A percentile compares a stretch with the other conserved stretches of the same genome.
phyloP scores from a whole-genome alignment of 495 filamentous ascomycete genomes.

The Neurospora tetrasperma region DNA sequence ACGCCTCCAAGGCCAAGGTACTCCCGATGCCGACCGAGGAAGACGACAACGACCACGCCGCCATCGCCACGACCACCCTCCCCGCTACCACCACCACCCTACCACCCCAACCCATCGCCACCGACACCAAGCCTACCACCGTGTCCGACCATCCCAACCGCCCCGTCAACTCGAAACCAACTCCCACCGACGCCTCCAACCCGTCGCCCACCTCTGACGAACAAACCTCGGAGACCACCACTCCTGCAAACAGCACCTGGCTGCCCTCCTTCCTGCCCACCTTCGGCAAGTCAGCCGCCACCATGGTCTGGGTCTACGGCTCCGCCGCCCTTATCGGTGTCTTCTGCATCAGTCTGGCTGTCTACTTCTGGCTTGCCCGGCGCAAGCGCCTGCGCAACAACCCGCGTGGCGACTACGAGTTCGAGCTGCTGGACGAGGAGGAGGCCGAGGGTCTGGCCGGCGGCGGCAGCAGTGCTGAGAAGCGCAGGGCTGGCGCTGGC shows the following conservation, averaged over 20 bases:
- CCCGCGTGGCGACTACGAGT: conserved; percentile 80
- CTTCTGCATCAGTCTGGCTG: conserved; percentile 70
- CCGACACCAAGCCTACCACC: conserved; percentile 26
- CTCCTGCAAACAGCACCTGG: conserved; percentile 34
- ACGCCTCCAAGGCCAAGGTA: conserved; percentile 55
- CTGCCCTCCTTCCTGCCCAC: conserved; percentile 88
- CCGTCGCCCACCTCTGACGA: conserved; percentile 19
- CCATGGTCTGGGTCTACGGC: conserved; percentile 93
- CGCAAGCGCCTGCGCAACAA: conserved; percentile 65
- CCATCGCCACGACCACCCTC: conserved; percentile 32
- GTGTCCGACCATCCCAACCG: conserved; percentile 69
- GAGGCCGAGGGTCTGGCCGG: conserved; percentile 50
- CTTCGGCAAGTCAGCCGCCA: conserved; percentile 84
- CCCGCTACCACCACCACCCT: conserved; percentile 32
- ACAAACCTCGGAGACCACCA: conserved; percentile 27
- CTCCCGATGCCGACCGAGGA: conserved; percentile 77
- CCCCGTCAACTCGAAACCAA: conserved; percentile 49
- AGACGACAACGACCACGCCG: conserved; percentile 72
- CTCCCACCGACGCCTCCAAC: conserved; percentile 29
- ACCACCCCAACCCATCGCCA: conserved; percentile 13
- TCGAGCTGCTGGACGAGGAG: conserved; percentile 80
- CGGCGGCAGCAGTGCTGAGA: conserved; percentile 14
- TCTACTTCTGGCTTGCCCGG: conserved; percentile 70
- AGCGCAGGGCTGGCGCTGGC: not conserved
- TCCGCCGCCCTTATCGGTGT: conserved; percentile 69